Evolutionary conservation across 208 protist species (phyloP).

Genomic region (Trypanosoma lewisi): DNA sequence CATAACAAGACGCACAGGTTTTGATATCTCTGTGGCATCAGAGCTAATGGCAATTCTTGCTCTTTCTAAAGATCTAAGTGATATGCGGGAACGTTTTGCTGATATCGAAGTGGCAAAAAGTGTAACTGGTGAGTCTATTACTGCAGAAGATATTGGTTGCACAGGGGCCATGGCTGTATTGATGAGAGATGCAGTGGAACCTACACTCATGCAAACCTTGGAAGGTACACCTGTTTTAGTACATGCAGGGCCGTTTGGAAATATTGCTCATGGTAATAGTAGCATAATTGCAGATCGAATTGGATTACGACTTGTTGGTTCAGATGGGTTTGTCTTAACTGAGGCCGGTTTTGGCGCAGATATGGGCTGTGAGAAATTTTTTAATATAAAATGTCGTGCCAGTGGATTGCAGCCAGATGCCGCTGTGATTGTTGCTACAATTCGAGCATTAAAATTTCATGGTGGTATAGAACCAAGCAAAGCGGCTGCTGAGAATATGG

Average conservation of each 20-base stretch:
- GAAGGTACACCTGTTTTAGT: conserved; percentile 96
- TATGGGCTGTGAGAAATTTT: conserved; percentile 98
- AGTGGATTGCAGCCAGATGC: conserved; percentile 92
- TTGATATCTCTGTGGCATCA: conserved; percentile 96
- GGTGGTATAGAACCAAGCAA: conserved; percentile 84
- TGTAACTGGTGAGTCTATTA: conserved; percentile 75
- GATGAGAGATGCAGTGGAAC: conserved; percentile 96
- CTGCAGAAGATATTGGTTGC: conserved; percentile 90
- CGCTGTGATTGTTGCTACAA: conserved; percentile 94
- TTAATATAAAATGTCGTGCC: conserved; percentile 97
- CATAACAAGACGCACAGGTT: conserved; percentile 84
- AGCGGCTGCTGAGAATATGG: conserved; percentile 79
- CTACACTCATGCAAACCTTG: conserved; percentile 98
- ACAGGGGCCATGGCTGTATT: conserved; percentile 94
- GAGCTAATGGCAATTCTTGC: conserved; percentile 99
- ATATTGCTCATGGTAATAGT: conserved; percentile 99
- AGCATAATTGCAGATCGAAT: conserved; percentile 96
- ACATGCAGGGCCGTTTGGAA: conserved; percentile 98
- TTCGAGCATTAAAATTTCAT: conserved; percentile 97
- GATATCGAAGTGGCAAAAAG: conserved; percentile 85
- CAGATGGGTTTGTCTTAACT: conserved; percentile 95
- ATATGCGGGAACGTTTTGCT: conserved; percentile 93
- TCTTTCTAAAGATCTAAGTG: conserved; percentile 86
- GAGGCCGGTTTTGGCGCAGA: conserved; percentile 95
- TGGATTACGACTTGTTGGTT: conserved; percentile 94